Percentiles rank a stretch among this genome's conserved stretches.
These are phyloP conservation scores for Trichoderma sp. DNA, from an alignment of 2,329 filamentous ascomycete species.

Conservation along the genomic window DNA sequence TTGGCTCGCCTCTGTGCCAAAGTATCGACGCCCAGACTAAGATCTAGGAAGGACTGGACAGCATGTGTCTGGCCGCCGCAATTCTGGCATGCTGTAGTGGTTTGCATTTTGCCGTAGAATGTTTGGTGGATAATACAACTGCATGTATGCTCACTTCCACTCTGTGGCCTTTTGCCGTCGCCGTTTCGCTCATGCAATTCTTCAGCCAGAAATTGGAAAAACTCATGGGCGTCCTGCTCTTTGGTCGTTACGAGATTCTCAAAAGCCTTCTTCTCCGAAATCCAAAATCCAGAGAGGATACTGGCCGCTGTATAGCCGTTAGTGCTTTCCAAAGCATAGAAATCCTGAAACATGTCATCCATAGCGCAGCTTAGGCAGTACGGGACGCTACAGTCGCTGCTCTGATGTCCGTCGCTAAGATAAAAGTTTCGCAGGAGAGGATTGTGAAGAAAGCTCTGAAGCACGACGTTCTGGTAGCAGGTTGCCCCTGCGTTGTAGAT, in stretches of 20 bases:
- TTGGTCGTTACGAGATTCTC: constrained; percentile 84
- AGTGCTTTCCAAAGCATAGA: constrained; percentile 73
- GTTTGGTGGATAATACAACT: constrained; percentile 92
- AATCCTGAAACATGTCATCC: constrained; percentile 75
- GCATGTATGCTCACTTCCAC: constrained; percentile 67
- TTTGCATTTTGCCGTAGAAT: constrained; percentile 90
- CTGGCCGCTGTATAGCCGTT: constrained; percentile 90
- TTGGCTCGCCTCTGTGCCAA: constrained; percentile 67
- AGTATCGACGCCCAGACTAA: constrained; percentile 83
- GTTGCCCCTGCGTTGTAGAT: constrained; percentile 98
- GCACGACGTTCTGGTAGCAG: constrained; percentile 95
- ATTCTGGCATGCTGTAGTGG: constrained; percentile 86
- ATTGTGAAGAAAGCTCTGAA: constrained; percentile 93
- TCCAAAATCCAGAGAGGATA: constrained; percentile 88
- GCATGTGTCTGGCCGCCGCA: constrained; percentile 82
- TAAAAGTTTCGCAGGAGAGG: constrained; percentile 91
- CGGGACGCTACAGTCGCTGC: constrained; percentile 67
- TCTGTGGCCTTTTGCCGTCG: constrained; percentile 66
- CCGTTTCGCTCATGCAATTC: constrained; percentile 84
- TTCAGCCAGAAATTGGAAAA: constrained; percentile 93
- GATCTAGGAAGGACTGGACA: constrained; percentile 86
- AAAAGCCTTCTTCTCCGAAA: constrained; percentile 73
- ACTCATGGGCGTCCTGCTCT: constrained; percentile 96
- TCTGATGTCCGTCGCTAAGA: constrained; percentile 85
- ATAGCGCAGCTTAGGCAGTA: constrained; percentile 72